A percentile compares a stretch with the other conserved stretches of the same genome.
phyloP scores from a whole-genome alignment of 2,329 filamentous ascomycete species.

The Rutstroemia sydowiana region DNA sequence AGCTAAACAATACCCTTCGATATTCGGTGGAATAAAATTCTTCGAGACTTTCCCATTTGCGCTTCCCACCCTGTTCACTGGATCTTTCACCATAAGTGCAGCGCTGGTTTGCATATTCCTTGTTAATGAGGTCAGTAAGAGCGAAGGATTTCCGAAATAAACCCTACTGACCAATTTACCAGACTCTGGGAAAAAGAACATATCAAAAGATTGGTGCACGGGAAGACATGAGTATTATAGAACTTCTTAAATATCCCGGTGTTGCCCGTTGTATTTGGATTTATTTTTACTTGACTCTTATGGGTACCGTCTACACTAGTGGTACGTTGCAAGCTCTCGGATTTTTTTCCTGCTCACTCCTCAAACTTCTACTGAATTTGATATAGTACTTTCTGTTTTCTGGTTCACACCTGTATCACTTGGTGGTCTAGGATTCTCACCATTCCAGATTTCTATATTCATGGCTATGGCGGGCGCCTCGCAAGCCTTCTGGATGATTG shows the following conservation, averaged over 20 bases:
- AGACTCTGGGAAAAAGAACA: slow-evolving; percentile 37
- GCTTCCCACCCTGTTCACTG: slow-evolving; percentile 53
- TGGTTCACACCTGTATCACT: slow-evolving; percentile 55
- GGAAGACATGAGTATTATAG: slow-evolving; percentile 37
- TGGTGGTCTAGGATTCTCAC: slow-evolving; percentile 58
- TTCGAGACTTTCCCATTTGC: slow-evolving; percentile 60
- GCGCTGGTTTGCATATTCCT: slow-evolving; percentile 47
- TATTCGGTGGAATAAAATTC: slow-evolving; percentile 50
- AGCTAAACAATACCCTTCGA: slow-evolving; percentile 50
- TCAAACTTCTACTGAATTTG: not conserved
- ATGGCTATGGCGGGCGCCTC: slow-evolving; percentile 56
- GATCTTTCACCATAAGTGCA: slow-evolving; percentile 44
- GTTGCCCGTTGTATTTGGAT: slow-evolving; percentile 59
- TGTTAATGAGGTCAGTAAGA: slow-evolving; percentile 45
- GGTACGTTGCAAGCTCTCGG: slow-evolving; percentile 9
- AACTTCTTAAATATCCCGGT: slow-evolving; percentile 55
- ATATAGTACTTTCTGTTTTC: slow-evolving; percentile 53
- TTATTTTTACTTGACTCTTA: slow-evolving; percentile 58
- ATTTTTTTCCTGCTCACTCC: not conserved
- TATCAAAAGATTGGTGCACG: slow-evolving; percentile 20
- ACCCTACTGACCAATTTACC: not conserved
- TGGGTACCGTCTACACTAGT: slow-evolving; percentile 66
- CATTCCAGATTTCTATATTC: slow-evolving; percentile 57
- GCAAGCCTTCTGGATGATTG: slow-evolving; percentile 65
- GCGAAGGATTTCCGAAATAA: too few relatives aligned